Conservation (phyloP, 805 yeast genomes). For the Danielozyma ontarioensis region DNA sequence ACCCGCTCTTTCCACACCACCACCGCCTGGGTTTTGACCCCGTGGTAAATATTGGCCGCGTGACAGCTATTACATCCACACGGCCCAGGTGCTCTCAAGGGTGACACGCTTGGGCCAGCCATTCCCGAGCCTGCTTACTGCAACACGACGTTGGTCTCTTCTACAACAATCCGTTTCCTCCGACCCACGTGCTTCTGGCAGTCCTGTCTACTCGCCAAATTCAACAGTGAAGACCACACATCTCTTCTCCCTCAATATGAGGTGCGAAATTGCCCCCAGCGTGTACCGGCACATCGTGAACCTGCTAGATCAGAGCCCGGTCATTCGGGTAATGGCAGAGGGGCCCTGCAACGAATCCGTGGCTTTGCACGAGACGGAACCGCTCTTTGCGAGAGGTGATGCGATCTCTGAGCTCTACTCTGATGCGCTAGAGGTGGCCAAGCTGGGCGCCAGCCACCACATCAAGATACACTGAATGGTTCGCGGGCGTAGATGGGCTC, state of each 20-base stretch:
- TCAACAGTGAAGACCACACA: no score
- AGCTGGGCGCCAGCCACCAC: no score
- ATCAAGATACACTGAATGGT: no score
- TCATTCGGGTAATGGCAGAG: neutral
- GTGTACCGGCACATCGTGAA: neutral
- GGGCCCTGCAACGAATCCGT: neutral
- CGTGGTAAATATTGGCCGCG: no score
- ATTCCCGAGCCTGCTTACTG: no score
- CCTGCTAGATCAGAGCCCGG: neutral
- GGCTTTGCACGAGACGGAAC: neutral
- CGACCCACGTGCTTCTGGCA: slow-evolving; percentile 55
- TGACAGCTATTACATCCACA: no score
- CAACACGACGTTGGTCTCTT: no score
- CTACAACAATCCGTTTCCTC: slow-evolving; percentile 56
- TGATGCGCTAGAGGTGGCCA: neutral
- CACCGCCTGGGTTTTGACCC: no score
- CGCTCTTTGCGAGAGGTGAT: neutral
- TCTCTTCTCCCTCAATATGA: neutral
- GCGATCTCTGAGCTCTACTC: neutral
- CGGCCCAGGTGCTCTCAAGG: no score
- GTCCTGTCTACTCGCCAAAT: slow-evolving; percentile 68
- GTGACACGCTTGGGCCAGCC: no score
- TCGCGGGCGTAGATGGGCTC: no score
- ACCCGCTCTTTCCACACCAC: no score
- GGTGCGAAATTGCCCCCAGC: neutral